Evolutionary conservation across 305 asterid genomes (phyloP).

Genomic region (Fraxinus greggii): DNA sequence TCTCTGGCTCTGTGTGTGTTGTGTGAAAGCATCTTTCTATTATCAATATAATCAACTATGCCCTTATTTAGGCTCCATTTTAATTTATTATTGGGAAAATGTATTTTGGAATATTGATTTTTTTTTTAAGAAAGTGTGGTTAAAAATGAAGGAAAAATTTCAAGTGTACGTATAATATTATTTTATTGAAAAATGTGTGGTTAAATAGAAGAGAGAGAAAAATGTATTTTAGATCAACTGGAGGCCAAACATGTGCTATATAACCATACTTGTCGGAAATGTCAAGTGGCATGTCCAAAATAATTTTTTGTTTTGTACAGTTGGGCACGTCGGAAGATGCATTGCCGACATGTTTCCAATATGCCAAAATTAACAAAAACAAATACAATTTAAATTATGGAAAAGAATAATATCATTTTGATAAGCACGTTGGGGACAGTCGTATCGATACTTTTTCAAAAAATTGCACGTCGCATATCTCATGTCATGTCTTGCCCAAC

Average conservation of each 20-base stretch:
- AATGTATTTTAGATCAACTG: neutral
- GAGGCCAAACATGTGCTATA: neutral
- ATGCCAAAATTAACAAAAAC: neutral
- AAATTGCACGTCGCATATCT: neutral
- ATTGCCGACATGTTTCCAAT: neutral
- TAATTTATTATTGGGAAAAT: neutral
- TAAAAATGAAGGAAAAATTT: neutral
- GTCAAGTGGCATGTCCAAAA: neutral
- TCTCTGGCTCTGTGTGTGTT: neutral
- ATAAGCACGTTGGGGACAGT: neutral
- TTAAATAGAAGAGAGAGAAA: neutral
- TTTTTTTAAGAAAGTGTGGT: neutral
- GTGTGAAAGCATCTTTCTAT: neutral
- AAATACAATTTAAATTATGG: neutral
- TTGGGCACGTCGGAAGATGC: neutral
- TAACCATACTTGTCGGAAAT: neutral
- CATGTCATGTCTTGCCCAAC: neutral
- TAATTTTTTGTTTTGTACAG: neutral
- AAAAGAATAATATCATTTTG: neutral
- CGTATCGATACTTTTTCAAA: neutral
- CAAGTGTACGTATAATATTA: neutral
- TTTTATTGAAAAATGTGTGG: neutral
- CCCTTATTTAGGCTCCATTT: neutral
- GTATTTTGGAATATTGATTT: neutral
- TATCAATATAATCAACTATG: neutral